These are phyloP conservation scores for Lipomyces chichibuensis DNA, from an alignment of 805 yeast genomes.

Conservation along the genomic window DNA sequence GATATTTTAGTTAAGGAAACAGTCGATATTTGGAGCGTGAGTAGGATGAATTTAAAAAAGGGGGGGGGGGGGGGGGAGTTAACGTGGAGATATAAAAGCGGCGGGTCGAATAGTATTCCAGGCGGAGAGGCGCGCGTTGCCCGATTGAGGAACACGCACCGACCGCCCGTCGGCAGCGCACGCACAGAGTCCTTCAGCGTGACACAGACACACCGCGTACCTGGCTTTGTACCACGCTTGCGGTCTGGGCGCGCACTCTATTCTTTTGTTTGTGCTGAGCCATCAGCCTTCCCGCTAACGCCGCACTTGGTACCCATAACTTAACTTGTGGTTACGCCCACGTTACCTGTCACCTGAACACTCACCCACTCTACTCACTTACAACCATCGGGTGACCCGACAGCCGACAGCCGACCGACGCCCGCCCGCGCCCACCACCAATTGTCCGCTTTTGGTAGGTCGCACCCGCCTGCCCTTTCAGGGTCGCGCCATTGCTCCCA, in stretches of 20 bases:
- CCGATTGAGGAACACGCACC: constrained; percentile 19
- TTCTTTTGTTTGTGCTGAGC: not conserved
- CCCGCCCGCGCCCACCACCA: not conserved
- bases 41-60: too few species aligned
- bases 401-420: not conserved
- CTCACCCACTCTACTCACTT: too few species aligned
- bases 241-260: not conserved
- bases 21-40: not conserved
- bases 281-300: not conserved
- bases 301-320: not conserved
- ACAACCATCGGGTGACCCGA: not conserved
- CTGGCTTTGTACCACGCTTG: not conserved
- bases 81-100: not conserved
- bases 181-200: not conserved
- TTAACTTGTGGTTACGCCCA: not conserved
- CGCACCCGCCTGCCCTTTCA: not conserved
- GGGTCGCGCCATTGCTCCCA: too few species aligned
- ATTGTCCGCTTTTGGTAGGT: not conserved
- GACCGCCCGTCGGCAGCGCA: constrained; percentile 7
- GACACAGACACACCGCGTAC: not conserved
- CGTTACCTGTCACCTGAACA: not conserved
- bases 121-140: constrained; percentile 3
- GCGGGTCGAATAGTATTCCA: not conserved
- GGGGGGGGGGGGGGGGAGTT: too few species aligned
- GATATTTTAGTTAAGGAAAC: not conserved